These are phyloP conservation scores for Penicillium paxilli DNA, from an alignment of 495 filamentous ascomycete genomes.

Conservation along the genomic window DNA sequence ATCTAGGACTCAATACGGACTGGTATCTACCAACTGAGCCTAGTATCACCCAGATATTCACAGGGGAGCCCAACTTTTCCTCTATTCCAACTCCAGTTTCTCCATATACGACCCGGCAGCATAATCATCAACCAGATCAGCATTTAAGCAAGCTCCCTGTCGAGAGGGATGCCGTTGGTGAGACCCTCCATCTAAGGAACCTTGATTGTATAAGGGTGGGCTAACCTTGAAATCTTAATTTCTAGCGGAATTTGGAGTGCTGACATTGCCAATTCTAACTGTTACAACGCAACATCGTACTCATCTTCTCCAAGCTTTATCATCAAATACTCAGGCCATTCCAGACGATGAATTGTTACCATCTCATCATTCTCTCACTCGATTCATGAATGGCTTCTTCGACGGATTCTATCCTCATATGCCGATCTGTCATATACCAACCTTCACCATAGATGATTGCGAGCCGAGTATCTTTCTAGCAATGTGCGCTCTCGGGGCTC, in stretches of 20 bases:
- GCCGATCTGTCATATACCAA: slow-evolving; percentile 28
- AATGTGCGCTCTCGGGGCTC: slow-evolving; percentile 28
- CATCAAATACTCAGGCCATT: neutral
- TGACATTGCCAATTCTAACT: slow-evolving; percentile 17
- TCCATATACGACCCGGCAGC: neutral
- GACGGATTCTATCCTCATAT: slow-evolving; percentile 24
- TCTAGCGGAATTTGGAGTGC: slow-evolving; percentile 17
- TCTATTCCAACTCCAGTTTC: neutral
- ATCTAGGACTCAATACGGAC: slow-evolving; percentile 13
- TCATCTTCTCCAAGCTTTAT: slow-evolving; percentile 1
- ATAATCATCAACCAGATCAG: neutral
- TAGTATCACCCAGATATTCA: slow-evolving; percentile 2
- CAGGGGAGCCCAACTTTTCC: slow-evolving; percentile 1
- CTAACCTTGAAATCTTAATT: too few relatives aligned
- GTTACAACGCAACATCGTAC: slow-evolving; percentile 13
- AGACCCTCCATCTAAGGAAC: neutral
- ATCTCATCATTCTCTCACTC: slow-evolving; percentile 15
- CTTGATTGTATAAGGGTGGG: neutral
- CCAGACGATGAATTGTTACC: neutral
- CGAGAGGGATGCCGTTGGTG: neutral
- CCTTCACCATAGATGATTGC: slow-evolving; percentile 21
- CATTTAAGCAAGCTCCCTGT: neutral
- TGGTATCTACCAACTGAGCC: slow-evolving; percentile 8
- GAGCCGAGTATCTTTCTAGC: slow-evolving; percentile 21
- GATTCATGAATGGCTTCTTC: slow-evolving; percentile 23